Percentiles rank a stretch among this genome's conserved stretches.
Conservation (phyloP, 2,329 filamentous ascomycete genomes). For the Phaeosphaeriaceae sp. region DNA sequence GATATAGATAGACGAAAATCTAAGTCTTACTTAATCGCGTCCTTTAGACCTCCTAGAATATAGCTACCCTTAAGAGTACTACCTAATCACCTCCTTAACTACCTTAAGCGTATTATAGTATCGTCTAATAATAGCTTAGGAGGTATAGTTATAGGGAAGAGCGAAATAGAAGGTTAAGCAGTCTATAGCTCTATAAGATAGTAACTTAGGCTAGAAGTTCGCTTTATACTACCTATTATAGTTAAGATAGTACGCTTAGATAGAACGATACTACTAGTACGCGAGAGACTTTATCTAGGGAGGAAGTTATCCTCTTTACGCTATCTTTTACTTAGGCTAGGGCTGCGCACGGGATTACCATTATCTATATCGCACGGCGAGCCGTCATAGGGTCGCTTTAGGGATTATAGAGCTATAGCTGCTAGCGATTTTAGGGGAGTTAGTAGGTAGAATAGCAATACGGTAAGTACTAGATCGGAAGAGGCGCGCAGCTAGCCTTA, state of each 20-base stretch:
- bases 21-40: too few relatives aligned
- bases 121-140: slow-evolving; percentile 2
- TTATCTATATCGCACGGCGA: too few relatives aligned
- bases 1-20: slow-evolving; percentile 2
- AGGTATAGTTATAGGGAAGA: slow-evolving; percentile 5
- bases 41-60: slow-evolving; percentile 4
- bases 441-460: too few relatives aligned
- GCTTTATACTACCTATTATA: slow-evolving; percentile 5
- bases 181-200: slow-evolving; percentile 9
- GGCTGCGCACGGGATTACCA: neutral
- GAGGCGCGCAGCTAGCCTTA: too few relatives aligned
- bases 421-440: too few relatives aligned
- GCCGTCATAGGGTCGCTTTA: too few relatives aligned
- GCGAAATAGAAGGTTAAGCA: slow-evolving; percentile 5
- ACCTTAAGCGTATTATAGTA: slow-evolving; percentile 2
- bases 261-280: slow-evolving; percentile 8
- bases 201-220: slow-evolving; percentile 7
- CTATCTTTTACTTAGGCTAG: slow-evolving; percentile 3
- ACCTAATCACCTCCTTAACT: too few relatives aligned
- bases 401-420: too few relatives aligned
- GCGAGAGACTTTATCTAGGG: slow-evolving; percentile 9
- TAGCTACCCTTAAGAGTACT: too few relatives aligned
- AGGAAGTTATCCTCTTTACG: slow-evolving; percentile 8
- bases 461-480: too few relatives aligned
- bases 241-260: slow-evolving; percentile 7